Conservation (phyloP, 164 flowering plant genomes). For the Annona cherimola region DNA sequence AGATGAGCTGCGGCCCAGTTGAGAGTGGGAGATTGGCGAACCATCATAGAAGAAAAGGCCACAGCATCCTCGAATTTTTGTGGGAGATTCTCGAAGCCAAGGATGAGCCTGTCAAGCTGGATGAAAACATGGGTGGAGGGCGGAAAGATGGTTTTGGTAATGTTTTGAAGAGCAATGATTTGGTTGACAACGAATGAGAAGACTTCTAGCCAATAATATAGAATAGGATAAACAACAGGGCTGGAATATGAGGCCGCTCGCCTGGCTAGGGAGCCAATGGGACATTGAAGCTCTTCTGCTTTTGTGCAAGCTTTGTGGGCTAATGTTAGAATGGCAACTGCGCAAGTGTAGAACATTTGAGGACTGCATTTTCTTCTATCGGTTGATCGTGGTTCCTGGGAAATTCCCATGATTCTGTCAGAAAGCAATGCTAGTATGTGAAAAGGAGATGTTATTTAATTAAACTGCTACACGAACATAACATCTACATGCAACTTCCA, state of each 20-base stretch:
- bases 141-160: slow-evolving; percentile 40
- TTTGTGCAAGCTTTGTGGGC: slow-evolving; percentile 25
- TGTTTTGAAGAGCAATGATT: slow-evolving; percentile 32
- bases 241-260: slow-evolving; percentile 14
- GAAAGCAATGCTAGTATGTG: not conserved
- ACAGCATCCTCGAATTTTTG: slow-evolving; percentile 30
- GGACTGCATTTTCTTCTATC: slow-evolving; percentile 16
- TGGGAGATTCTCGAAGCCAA: slow-evolving; percentile 30
- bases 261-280: slow-evolving; percentile 31
- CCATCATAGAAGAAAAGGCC: slow-evolving; percentile 15
- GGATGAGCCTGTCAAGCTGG: slow-evolving; percentile 36
- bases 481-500: too few species aligned
- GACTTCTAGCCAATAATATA: slow-evolving; percentile 31
- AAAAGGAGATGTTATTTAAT: not conserved
- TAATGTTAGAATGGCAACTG: slow-evolving; percentile 31
- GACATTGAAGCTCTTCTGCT: slow-evolving; percentile 25
- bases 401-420: not conserved
- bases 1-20: slow-evolving; percentile 16
- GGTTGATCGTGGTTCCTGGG: not conserved
- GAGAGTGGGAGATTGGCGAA: slow-evolving; percentile 19
- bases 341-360: slow-evolving; percentile 48
- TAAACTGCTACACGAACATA: not conserved
- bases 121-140: slow-evolving; percentile 37
- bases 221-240: slow-evolving; percentile 24
- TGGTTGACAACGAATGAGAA: slow-evolving; percentile 40